A percentile compares a stretch with the other conserved stretches of the same genome.
phyloP scores from a whole-genome alignment of 495 filamentous ascomycete genomes.

The Talaromyces borbonicus region DNA sequence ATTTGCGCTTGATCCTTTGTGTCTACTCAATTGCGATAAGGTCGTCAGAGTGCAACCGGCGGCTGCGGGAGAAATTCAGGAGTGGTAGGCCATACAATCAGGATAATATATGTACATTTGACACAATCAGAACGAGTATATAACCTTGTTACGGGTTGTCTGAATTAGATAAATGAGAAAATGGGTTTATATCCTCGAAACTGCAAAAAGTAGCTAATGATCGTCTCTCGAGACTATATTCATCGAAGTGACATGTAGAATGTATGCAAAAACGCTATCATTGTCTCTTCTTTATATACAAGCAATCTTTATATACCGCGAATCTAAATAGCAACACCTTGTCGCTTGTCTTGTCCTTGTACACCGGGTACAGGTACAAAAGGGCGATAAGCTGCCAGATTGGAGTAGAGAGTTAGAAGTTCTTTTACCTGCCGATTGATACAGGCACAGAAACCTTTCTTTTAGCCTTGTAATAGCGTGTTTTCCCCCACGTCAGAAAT shows the following conservation, averaged over 20 bases:
- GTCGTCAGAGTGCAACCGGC: slow-evolving; percentile 42
- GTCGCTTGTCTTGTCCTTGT: neutral
- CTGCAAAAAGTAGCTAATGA: neutral
- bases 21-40: slow-evolving; percentile 60
- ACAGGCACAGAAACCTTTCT: slow-evolving; percentile 18
- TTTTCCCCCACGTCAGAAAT: slow-evolving; percentile 40
- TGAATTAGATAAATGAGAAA: neutral
- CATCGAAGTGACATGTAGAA: slow-evolving; percentile 1
- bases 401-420: neutral
- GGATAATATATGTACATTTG: too few relatives aligned
- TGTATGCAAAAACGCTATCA: slow-evolving; percentile 5
- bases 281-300: slow-evolving; percentile 7
- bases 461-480: slow-evolving; percentile 35
- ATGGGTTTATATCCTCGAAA: neutral
- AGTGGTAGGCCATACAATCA: too few relatives aligned
- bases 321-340: too few relatives aligned
- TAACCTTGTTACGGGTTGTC: neutral
- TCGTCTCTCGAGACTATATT: slow-evolving; percentile 4
- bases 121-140: neutral
- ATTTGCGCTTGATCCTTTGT: slow-evolving; percentile 54
- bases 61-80: slow-evolving; percentile 27
- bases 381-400: too few relatives aligned
- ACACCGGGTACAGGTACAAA: neutral
- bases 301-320: neutral
- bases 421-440: slow-evolving; percentile 1